These are phyloP conservation scores for Tetrapisispora pingtungensis DNA, from an alignment of 805 yeast genomes.

Conservation along the genomic window DNA sequence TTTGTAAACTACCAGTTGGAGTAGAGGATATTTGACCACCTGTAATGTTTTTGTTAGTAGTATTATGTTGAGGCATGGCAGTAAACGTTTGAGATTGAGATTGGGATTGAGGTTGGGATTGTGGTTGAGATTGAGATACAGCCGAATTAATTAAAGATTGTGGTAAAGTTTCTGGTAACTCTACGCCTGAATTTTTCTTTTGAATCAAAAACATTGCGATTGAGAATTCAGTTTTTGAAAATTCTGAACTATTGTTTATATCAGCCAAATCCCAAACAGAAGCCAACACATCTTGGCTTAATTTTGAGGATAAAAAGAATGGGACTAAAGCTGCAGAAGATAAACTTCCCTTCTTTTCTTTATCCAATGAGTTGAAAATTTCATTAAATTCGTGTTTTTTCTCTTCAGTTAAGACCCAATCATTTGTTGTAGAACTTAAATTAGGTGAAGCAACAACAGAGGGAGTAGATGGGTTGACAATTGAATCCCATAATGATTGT, in stretches of 20 bases:
- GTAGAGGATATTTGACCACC: neutral
- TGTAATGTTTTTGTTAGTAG: neutral
- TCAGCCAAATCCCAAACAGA: slow-evolving; percentile 91
- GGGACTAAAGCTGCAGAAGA: slow-evolving; percentile 77
- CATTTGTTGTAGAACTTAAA: slow-evolving; percentile 14
- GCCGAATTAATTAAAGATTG: slow-evolving; percentile 6
- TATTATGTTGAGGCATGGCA: neutral
- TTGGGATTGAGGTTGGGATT: no score
- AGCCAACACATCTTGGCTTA: slow-evolving; percentile 77
- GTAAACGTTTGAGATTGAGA: neutral
- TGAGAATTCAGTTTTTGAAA: slow-evolving; percentile 72
- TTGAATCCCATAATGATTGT: slow-evolving; percentile 31
- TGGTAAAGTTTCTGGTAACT: slow-evolving; percentile 27
- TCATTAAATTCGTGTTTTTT: slow-evolving; percentile 67
- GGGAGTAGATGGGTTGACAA: slow-evolving; percentile 6
- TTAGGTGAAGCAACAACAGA: neutral
- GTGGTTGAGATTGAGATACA: neutral
- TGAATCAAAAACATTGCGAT: slow-evolving; percentile 90
- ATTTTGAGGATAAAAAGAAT: slow-evolving; percentile 76
- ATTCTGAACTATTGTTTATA: slow-evolving; percentile 69
- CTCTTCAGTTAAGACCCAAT: slow-evolving; percentile 58
- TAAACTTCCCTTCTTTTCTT: slow-evolving; percentile 45
- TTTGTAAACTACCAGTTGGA: neutral
- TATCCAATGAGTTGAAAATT: slow-evolving; percentile 70
- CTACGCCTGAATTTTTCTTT: slow-evolving; percentile 60